Evolutionary conservation across 2,329 filamentous ascomycete genomes (phyloP).

Genomic region (Verticillium albo-atrum): DNA sequence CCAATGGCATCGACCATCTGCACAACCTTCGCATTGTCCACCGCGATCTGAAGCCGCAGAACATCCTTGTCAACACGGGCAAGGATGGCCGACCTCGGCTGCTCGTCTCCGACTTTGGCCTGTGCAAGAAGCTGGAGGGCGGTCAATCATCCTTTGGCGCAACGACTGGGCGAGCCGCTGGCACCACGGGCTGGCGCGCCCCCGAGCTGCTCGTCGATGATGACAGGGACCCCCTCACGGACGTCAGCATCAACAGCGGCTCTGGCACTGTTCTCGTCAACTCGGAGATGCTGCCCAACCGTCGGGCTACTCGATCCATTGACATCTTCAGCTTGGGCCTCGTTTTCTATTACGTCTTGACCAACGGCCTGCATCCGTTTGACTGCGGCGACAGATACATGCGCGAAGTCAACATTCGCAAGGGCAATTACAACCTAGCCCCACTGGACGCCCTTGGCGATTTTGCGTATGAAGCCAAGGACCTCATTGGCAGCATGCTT

Average conservation of each 20-base stretch:
- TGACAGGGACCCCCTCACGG: conserved; percentile 45
- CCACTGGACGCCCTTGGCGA: conserved; percentile 73
- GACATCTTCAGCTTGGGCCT: conserved; percentile 96
- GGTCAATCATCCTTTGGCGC: conserved; percentile 93
- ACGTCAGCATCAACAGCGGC: conserved; percentile 55
- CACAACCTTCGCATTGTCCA: conserved; percentile 94
- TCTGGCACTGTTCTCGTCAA: conserved; percentile 54
- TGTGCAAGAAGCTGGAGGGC: conserved; percentile 95
- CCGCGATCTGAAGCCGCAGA: conserved; percentile 94
- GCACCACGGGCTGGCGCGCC: conserved; percentile 93
- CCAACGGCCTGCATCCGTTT: conserved; percentile 86
- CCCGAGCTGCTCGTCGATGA: conserved; percentile 86
- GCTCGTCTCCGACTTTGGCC: conserved; percentile 93
- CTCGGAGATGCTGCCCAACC: conserved; percentile 55
- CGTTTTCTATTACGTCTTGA: conserved; percentile 99
- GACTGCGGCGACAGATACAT: conserved; percentile 93
- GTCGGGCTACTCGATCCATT: conserved; percentile 89
- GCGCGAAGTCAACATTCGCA: conserved; percentile 95
- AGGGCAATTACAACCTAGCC: conserved; percentile 71
- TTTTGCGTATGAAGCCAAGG: conserved; percentile 80
- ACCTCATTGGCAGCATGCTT: conserved; percentile 81
- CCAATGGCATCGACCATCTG: conserved; percentile 81
- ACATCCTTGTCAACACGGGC: conserved; percentile 80
- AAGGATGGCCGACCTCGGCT: conserved; percentile 71
- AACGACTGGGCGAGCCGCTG: conserved; percentile 87